phyloP scores from a whole-genome alignment of 306 rosid species.

The Begonia fuchsioides region DNA sequence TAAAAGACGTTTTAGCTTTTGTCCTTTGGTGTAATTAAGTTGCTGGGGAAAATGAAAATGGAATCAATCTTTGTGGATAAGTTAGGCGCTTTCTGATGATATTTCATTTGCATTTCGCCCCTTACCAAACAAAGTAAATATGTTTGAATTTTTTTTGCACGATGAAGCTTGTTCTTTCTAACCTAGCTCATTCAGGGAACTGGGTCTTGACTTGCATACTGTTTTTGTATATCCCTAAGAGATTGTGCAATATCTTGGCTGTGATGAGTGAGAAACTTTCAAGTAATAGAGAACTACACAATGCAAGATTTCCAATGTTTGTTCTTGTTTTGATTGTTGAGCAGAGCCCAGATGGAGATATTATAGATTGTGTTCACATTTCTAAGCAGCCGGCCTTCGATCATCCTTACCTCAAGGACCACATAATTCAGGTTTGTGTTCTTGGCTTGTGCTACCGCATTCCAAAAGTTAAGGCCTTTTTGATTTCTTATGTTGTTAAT shows the following conservation, averaged over 20 bases:
- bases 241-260: not conserved
- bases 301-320: not conserved
- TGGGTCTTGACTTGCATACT: not conserved
- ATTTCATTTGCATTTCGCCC: no score
- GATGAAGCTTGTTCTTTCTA: not conserved
- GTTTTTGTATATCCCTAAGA: not conserved
- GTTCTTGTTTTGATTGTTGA: conserved; percentile 4
- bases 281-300: not conserved
- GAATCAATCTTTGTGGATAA: not conserved
- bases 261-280: not conserved
- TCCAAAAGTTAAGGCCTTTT: no score
- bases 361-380: conserved; percentile 70
- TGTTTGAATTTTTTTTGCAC: no score
- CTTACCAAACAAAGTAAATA: not conserved
- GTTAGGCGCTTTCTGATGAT: no score
- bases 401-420: conserved; percentile 92
- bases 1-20: conserved; percentile 3
- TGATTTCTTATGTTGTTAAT: no score
- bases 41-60: not conserved
- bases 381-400: conserved; percentile 93
- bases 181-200: not conserved
- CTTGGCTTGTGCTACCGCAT: not conserved
- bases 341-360: conserved; percentile 98
- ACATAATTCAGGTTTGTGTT: conserved; percentile 48
- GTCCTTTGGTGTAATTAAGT: not conserved